Percentiles rank a stretch among this genome's conserved stretches.
phyloP scores from a whole-genome alignment of 139 green algal genomes.

The Micractinium sp. region DNA sequence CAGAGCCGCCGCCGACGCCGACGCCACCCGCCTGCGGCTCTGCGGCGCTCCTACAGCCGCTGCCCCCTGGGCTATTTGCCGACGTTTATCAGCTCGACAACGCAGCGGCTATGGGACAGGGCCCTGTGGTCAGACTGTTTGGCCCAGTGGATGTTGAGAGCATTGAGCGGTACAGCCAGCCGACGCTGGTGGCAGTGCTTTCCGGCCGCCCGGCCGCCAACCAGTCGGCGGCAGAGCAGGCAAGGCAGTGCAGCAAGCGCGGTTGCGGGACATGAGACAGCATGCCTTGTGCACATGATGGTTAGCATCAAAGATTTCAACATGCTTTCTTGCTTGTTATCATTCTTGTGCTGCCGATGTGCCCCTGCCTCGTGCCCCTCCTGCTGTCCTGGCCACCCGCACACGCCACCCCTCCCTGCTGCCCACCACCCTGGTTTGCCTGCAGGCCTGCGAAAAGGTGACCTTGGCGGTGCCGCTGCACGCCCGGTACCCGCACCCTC shows the following conservation, averaged over 20 bases:
- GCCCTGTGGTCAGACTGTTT: constrained; percentile 25
- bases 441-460: constrained; percentile 11
- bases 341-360: no score
- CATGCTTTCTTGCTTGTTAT: background rate
- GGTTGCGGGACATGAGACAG: no score
- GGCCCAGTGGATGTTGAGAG: constrained; percentile 47
- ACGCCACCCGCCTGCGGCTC: background rate
- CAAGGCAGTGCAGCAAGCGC: background rate
- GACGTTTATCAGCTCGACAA: constrained; percentile 41
- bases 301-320: background rate
- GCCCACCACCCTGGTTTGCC: background rate
- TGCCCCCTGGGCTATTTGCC: constrained; percentile 36
- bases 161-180: constrained; percentile 34
- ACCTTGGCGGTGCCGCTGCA: constrained; percentile 20
- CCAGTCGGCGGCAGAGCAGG: background rate
- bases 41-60: constrained; percentile 35
- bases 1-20: background rate
- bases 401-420: background rate
- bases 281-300: background rate
- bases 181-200: constrained; percentile 17
- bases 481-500: constrained; percentile 29
- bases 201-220: background rate
- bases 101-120: background rate
- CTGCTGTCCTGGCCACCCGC: background rate
- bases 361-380: background rate